phyloP scores from a whole-genome alignment of 768 basidiomycete genomes.

The Obba rivulosa region DNA sequence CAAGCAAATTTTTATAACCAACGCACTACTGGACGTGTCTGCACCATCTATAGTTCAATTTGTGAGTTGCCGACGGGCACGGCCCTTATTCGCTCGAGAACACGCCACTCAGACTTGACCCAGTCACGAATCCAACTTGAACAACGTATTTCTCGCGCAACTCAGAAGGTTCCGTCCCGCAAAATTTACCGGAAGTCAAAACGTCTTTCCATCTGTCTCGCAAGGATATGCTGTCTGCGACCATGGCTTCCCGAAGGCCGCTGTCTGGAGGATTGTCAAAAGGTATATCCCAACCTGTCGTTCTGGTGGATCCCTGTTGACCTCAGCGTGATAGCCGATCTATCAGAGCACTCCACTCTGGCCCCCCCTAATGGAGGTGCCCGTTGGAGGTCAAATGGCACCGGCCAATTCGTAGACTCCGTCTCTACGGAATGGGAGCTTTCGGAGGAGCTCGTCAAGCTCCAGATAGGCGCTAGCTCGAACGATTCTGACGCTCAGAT shows the following conservation, averaged over 20 bases:
- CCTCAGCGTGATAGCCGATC: constrained; percentile 20
- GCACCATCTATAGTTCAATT: constrained; percentile 50
- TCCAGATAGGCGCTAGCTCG: constrained; percentile 55
- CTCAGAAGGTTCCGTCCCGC: constrained; percentile 27
- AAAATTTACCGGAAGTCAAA: constrained; percentile 27
- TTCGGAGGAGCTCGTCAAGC: constrained; percentile 65
- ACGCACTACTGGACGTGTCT: constrained; percentile 38
- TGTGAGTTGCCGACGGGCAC: constrained; percentile 23
- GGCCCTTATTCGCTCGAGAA: background rate
- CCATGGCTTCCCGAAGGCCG: constrained; percentile 18
- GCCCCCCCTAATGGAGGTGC: constrained; percentile 32
- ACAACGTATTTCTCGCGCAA: constrained; percentile 32
- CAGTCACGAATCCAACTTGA: constrained; percentile 50
- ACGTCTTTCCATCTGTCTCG: constrained; percentile 26
- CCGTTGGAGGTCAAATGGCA: constrained; percentile 62
- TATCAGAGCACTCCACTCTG: constrained; percentile 35
- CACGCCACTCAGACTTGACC: constrained; percentile 48
- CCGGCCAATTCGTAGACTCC: constrained; percentile 58
- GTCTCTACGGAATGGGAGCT: constrained; percentile 64
- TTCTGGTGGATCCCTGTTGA: background rate
- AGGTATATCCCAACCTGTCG: constrained; percentile 10
- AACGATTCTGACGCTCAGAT: constrained; percentile 49
- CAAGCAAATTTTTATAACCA: constrained; percentile 21
- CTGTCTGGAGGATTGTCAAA: constrained; percentile 18
- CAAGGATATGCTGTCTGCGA: constrained; percentile 19